These are phyloP conservation scores for Cyberlindnera mrakii DNA, from an alignment of 805 yeast genomes.

Conservation along the genomic window DNA sequence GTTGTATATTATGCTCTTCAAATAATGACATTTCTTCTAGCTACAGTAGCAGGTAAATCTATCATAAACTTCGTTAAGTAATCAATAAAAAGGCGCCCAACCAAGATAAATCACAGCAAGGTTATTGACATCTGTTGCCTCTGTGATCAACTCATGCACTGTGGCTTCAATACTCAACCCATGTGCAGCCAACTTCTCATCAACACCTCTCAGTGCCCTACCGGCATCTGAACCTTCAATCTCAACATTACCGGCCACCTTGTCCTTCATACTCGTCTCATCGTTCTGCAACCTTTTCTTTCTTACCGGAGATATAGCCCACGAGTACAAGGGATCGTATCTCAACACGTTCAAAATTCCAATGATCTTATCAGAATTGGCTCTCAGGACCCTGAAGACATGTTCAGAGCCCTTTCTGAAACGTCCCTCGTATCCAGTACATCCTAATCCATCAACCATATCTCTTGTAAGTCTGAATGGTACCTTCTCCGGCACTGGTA, in stretches of 20 bases:
- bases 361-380: conserved; percentile 61
- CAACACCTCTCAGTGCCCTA: conserved; percentile 68
- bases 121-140: conserved; percentile 64
- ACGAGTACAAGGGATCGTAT: conserved; percentile 90
- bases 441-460: conserved; percentile 88
- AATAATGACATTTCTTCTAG: too few relatives aligned
- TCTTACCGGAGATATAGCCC: conserved; percentile 80
- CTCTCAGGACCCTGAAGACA: conserved; percentile 60
- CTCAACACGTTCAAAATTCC: conserved; percentile 79
- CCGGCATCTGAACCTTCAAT: conserved; percentile 53
- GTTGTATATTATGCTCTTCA: not conserved
- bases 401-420: conserved; percentile 70
- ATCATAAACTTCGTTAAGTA: not conserved
- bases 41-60: not conserved
- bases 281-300: conserved; percentile 46
- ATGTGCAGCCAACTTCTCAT: conserved; percentile 57
- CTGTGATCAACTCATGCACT: conserved; percentile 71
- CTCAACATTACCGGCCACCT: conserved; percentile 5
- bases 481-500: conserved; percentile 87
- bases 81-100: conserved; percentile 70
- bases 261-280: conserved; percentile 5
- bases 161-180: conserved; percentile 79
- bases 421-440: conserved; percentile 75
- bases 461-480: conserved; percentile 92
- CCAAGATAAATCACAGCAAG: conserved; percentile 76